Evolutionary conservation across 1,139 yeast species (phyloP).

Genomic region (Sugiyamaella japonica): DNA sequence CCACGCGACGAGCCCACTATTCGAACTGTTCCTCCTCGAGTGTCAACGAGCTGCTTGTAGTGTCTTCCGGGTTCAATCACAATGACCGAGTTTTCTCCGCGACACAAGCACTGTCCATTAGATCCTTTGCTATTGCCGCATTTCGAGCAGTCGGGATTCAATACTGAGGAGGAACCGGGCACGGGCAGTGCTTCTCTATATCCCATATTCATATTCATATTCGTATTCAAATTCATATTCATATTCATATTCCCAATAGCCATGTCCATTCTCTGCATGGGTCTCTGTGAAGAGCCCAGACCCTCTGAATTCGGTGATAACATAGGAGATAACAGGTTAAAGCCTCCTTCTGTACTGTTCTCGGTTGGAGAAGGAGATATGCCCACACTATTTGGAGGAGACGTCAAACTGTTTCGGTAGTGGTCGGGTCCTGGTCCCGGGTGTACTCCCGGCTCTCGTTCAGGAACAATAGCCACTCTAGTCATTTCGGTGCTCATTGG

Average conservation of each 20-base stretch:
- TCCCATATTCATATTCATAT: background rate
- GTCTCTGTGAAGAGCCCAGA: background rate
- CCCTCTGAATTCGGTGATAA: background rate
- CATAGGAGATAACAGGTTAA: background rate
- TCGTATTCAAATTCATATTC: background rate
- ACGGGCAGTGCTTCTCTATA: background rate
- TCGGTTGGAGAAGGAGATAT: background rate
- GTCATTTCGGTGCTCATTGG: constrained; percentile 45
- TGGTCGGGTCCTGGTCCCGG: constrained; percentile 8
- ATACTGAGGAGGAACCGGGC: background rate
- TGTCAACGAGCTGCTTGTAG: constrained; percentile 32
- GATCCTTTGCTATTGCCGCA: constrained; percentile 1
- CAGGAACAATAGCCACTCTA: constrained; percentile 36
- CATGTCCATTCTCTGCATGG: background rate
- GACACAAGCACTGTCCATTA: constrained; percentile 6
- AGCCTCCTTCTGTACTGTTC: background rate
- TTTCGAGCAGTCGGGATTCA: background rate
- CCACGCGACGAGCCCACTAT: constrained; percentile 23
- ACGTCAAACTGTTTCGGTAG: background rate
- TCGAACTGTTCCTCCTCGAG: constrained; percentile 30
- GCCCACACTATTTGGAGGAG: background rate
- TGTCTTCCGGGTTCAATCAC: constrained; percentile 30
- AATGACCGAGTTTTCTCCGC: constrained; percentile 23
- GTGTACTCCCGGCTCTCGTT: constrained; percentile 1
- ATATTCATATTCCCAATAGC: background rate